Base-by-base conservation (phyloP, 495 filamentous ascomycete genomes). In the Aspergillus panamensis region DNA sequence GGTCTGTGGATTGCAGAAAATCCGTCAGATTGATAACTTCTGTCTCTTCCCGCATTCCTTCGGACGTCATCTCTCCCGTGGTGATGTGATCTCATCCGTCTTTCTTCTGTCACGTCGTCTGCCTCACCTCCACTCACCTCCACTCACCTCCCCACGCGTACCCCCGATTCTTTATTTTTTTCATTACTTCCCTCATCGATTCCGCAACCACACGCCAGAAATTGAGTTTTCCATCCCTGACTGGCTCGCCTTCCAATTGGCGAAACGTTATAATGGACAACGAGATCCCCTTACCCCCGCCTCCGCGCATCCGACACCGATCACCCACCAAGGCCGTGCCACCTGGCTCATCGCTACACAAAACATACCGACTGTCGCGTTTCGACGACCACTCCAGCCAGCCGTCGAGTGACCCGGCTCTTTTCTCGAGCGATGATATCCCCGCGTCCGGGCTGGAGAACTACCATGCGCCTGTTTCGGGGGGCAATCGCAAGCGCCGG, bases 361-460 rank as follows among this genome's bases (percentile, higher is more conserved):
- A 67, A 53, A 59, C 73, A 16, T 62, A 70, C 48, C 68, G 66
- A 19, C 57, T 73, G 2, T 72, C 73, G 19, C 71, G 69, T 10
- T 72, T 73, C 42, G 75, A 77, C 43, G 75, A 77, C 43, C 66
- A 64, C 51, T 77, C 76, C 20, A 77, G 74, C 62, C 73, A 76
- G 47, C 76, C 76, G 30, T 90, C 88, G 29, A 91, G 87, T 62
- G 88, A 91, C 62, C 86, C 87, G 3, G 84, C 88, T 10, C 64
- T 90, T 5, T 92, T 92, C 71, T 90, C 87, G 0, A 90, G 87
- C 60, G 89, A 92, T 58, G 89, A 92, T 59, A 82, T 87, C 44
- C 86, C 87, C 7, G 79, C 82, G 1, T 73, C 85, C 5, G 79
- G 82, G 0, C 63, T 88, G n/a, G 88, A 91, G 58, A 88, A 90